A percentile compares a stretch with the other conserved stretches of the same genome.
Conservation (phyloP, 2,329 filamentous ascomycete species). For the Bipolaris victoriae region DNA sequence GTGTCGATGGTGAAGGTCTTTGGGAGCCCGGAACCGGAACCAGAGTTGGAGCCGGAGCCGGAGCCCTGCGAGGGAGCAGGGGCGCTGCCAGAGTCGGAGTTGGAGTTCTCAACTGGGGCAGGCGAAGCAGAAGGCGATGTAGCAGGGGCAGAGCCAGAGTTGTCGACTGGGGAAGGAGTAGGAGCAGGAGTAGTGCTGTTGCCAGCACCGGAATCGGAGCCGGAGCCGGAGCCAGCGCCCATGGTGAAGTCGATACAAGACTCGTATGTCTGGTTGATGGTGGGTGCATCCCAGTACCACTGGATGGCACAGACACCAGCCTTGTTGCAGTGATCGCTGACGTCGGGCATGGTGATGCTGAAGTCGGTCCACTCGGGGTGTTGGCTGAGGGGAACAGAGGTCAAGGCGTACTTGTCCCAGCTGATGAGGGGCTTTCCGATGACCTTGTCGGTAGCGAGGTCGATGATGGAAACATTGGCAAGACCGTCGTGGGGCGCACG, state of each 20-base stretch:
- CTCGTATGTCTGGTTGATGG: slow-evolving; percentile 67
- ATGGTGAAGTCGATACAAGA: slow-evolving; percentile 66
- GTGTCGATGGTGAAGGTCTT: slow-evolving; percentile 42
- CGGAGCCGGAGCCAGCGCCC: slow-evolving; percentile 36
- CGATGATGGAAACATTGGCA: slow-evolving; percentile 66
- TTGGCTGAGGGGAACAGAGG: slow-evolving; percentile 49
- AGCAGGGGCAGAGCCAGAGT: slow-evolving; percentile 18
- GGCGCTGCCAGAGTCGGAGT: slow-evolving; percentile 16
- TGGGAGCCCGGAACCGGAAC: slow-evolving; percentile 27
- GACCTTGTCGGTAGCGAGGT: slow-evolving; percentile 59
- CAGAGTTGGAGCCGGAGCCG: slow-evolving; percentile 11
- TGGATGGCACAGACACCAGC: slow-evolving; percentile 62
- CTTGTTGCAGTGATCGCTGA: slow-evolving; percentile 56
- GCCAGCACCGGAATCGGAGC: neutral
- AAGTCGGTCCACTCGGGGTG: slow-evolving; percentile 56
- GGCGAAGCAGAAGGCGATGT: slow-evolving; percentile 13
- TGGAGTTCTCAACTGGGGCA: no score
- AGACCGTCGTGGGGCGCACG: slow-evolving; percentile 61
- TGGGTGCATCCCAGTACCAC: slow-evolving; percentile 66
- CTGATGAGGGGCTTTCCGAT: slow-evolving; percentile 61
- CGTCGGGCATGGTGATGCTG: slow-evolving; percentile 61
- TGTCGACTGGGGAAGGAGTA: slow-evolving; percentile 9
- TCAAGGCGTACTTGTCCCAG: slow-evolving; percentile 63
- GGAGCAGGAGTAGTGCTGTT: slow-evolving; percentile 16
- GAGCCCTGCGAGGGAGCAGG: slow-evolving; percentile 14